phyloP scores from a whole-genome alignment of 2,329 filamentous ascomycete species.

The Endothia cerciana region DNA sequence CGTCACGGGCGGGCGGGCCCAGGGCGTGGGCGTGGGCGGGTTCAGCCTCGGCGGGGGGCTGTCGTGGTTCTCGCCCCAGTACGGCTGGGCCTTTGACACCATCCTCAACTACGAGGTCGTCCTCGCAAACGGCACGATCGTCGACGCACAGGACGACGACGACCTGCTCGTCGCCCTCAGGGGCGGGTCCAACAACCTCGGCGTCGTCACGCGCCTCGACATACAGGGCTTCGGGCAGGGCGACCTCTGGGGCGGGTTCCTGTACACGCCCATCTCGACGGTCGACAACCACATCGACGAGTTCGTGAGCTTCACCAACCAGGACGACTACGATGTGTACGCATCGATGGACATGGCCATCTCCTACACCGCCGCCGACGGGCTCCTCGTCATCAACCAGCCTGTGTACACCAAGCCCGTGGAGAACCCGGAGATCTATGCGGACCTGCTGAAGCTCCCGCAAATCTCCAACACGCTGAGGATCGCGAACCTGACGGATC shows the following conservation, averaged over 20 bases:
- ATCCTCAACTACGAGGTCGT: slow-evolving; percentile 30
- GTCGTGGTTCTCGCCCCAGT: slow-evolving; percentile 34
- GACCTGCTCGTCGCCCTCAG: slow-evolving; percentile 38
- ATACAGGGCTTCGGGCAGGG: slow-evolving; percentile 27
- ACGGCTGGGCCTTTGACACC: slow-evolving; percentile 18
- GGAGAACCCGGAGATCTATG: not conserved
- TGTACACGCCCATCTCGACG: not conserved
- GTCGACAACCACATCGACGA: not conserved
- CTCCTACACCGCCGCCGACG: not conserved
- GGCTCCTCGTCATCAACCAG: slow-evolving; percentile 12
- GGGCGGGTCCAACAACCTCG: slow-evolving; percentile 36
- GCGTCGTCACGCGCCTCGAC: slow-evolving; percentile 37
- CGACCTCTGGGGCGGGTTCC: slow-evolving; percentile 38
- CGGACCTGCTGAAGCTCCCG: not conserved
- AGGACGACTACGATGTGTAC: slow-evolving; percentile 18
- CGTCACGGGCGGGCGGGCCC: slow-evolving; percentile 36
- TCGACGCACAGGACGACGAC: slow-evolving; percentile 31
- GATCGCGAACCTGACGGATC: slow-evolving; percentile 3
- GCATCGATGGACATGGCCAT: slow-evolving; percentile 19
- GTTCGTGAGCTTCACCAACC: slow-evolving; percentile 2
- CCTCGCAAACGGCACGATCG: slow-evolving; percentile 34
- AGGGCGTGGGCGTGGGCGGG: slow-evolving; percentile 36
- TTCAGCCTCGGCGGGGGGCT: slow-evolving; percentile 39
- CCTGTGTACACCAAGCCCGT: slow-evolving; percentile 19
- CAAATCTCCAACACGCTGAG: slow-evolving; percentile 7